Percentiles rank a stretch among this genome's conserved stretches.
Evolutionary conservation across 352 stramenopile genomes (phyloP).

Genomic region (Lagenidium giganteum): DNA sequence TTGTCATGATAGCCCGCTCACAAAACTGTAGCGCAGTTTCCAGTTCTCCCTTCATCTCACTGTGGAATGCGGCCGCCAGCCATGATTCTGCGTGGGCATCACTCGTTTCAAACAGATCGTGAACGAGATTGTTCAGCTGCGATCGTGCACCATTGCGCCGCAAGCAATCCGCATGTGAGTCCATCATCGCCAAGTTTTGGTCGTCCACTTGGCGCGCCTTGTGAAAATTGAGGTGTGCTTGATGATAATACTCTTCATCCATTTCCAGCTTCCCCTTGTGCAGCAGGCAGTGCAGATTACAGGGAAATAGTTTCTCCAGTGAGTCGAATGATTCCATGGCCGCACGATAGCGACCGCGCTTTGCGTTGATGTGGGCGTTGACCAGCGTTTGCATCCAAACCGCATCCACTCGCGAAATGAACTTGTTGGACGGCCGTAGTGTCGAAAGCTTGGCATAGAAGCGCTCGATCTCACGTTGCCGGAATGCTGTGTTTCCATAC

Average conservation of each 20-base stretch:
- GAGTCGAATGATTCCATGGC: slow-evolving; percentile 30
- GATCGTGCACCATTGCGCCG: slow-evolving; percentile 24
- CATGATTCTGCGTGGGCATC: slow-evolving; percentile 32
- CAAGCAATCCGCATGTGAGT: slow-evolving; percentile 45
- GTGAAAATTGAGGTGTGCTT: slow-evolving; percentile 30
- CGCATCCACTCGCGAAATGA: slow-evolving; percentile 21
- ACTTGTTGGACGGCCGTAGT: neutral
- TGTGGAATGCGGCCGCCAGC: slow-evolving; percentile 61
- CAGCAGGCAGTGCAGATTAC: slow-evolving; percentile 41
- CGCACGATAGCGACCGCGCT: slow-evolving; percentile 32
- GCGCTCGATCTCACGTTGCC: slow-evolving; percentile 38
- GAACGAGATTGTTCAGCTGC: slow-evolving; percentile 46
- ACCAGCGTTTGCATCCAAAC: slow-evolving; percentile 60
- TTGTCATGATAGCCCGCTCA: slow-evolving; percentile 37
- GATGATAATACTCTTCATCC: slow-evolving; percentile 33
- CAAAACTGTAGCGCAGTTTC: slow-evolving; percentile 55
- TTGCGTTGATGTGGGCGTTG: slow-evolving; percentile 41
- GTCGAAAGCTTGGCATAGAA: slow-evolving; percentile 32
- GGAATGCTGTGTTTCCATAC: slow-evolving; percentile 6
- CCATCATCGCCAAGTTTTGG: slow-evolving; percentile 40
- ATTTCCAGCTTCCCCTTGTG: slow-evolving; percentile 35
- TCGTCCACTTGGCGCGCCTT: slow-evolving; percentile 45
- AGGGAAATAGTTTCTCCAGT: slow-evolving; percentile 35
- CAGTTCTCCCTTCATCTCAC: slow-evolving; percentile 49
- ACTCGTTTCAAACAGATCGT: slow-evolving; percentile 48